These are phyloP conservation scores for Datura wrightii DNA, from an alignment of 257 asterid species.

Conservation along the genomic window DNA sequence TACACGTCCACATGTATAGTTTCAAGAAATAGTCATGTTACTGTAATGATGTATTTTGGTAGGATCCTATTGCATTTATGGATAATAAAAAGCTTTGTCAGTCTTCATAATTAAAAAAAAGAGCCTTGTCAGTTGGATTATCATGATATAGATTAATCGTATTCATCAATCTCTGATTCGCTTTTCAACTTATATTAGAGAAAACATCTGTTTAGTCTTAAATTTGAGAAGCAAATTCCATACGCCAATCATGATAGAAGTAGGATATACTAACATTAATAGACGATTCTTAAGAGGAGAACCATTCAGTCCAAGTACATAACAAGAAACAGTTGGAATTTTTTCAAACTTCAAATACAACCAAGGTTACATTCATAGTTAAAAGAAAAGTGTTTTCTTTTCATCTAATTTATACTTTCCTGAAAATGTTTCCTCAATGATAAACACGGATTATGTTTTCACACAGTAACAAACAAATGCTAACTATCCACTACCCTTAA, in stretches of 20 bases:
- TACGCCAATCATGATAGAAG: neutral
- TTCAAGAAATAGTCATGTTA: neutral
- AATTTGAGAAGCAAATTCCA: conserved; percentile 21
- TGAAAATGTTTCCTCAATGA: neutral
- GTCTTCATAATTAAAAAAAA: neutral
- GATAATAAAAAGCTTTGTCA: neutral
- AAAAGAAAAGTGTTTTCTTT: neutral
- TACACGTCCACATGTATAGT: neutral
- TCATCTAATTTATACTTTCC: neutral
- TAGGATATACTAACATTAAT: neutral
- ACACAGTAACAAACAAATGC: neutral
- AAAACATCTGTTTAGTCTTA: neutral
- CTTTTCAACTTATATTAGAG: neutral
- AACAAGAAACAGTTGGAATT: neutral
- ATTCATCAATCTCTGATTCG: neutral
- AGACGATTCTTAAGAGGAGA: neutral
- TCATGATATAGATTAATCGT: neutral
- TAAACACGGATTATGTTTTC: neutral
- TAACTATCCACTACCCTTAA: neutral
- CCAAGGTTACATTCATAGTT: neutral
- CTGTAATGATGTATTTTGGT: neutral
- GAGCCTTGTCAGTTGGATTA: neutral
- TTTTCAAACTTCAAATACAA: neutral
- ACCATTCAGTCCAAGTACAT: neutral
- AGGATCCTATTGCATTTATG: neutral